phyloP scores from a whole-genome alignment of 2,329 filamentous ascomycete genomes.

The Diatrype stigma region DNA sequence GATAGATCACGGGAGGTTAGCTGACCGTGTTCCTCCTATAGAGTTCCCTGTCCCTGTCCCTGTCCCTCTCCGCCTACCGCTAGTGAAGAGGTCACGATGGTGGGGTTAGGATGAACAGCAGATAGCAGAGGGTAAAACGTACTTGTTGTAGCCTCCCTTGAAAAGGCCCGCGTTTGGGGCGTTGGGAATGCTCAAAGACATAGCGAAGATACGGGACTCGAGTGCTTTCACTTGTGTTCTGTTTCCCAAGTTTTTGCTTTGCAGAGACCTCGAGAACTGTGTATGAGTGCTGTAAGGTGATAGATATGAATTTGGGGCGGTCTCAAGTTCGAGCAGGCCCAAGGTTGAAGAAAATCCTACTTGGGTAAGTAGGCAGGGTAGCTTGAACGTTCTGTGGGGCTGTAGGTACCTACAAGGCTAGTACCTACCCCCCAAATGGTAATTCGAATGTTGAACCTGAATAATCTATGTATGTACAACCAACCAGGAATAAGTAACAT shows the following conservation, averaged over 20 bases:
- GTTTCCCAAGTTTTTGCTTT: constrained; percentile 1
- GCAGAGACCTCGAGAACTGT: background rate
- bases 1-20: constrained; percentile 26
- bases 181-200: constrained; percentile 95
- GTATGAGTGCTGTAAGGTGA: too few relatives aligned
- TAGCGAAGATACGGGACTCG: constrained; percentile 38
- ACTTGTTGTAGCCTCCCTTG: constrained; percentile 97
- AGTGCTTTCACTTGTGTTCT: background rate
- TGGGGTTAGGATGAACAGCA: constrained; percentile 15
- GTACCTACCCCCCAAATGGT: too few relatives aligned
- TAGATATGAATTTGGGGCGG: too few relatives aligned
- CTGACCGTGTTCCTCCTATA: too few relatives aligned
- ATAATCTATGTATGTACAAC: too few relatives aligned
- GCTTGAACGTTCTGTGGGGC: background rate
- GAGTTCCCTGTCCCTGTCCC: too few relatives aligned
- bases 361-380: background rate
- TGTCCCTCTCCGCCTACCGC: constrained; percentile 12
- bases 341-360: background rate
- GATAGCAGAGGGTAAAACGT: constrained; percentile 35
- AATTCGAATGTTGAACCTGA: too few relatives aligned
- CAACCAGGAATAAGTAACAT: too few relatives aligned
- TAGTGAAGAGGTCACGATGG: constrained; percentile 16
- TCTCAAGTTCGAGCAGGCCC: background rate
- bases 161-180: constrained; percentile 92
- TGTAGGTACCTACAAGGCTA: too few relatives aligned